Conservation (phyloP, 116 monocot species). For the Iris pallida region DNA sequence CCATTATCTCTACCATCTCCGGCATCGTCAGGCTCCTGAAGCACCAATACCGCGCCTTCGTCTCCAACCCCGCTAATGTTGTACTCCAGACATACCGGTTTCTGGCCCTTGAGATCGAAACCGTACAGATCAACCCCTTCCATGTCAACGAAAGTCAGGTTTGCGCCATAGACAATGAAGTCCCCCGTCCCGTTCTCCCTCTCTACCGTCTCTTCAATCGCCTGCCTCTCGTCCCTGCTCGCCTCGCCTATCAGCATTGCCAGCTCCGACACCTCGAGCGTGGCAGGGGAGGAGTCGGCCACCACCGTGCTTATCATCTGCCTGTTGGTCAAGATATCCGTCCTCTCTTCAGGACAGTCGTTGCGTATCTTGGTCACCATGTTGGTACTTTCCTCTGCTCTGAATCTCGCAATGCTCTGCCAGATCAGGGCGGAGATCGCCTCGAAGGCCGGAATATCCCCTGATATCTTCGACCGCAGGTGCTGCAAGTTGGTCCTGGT, state of each 20-base stretch:
- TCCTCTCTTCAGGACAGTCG: slow-evolving; percentile 10
- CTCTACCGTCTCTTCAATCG: slow-evolving; percentile 21
- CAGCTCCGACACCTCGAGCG: slow-evolving; percentile 38
- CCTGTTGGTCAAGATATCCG: slow-evolving; percentile 16
- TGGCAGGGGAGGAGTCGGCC: slow-evolving; percentile 20
- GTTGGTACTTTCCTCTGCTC: slow-evolving; percentile 24
- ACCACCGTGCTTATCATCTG: slow-evolving; percentile 17
- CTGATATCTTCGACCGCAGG: slow-evolving; percentile 9
- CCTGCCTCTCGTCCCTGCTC: slow-evolving; percentile 27
- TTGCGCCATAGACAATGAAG: slow-evolving; percentile 63
- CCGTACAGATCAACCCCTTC: slow-evolving; percentile 37
- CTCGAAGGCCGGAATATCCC: slow-evolving; percentile 24
- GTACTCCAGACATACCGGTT: slow-evolving; percentile 49
- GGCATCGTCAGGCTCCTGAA: slow-evolving; percentile 8
- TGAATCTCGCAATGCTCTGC: slow-evolving; percentile 29
- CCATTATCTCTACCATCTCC: slow-evolving; percentile 1
- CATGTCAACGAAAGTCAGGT: slow-evolving; percentile 77
- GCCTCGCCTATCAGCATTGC: slow-evolving; percentile 32
- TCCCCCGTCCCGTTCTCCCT: slow-evolving; percentile 27
- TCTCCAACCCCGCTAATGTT: slow-evolving; percentile 65
- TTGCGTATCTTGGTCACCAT: slow-evolving; percentile 29
- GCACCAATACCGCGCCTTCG: slow-evolving; percentile 57
- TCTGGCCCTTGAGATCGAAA: slow-evolving; percentile 55
- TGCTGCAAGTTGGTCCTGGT: slow-evolving; percentile 19
- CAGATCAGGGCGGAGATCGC: slow-evolving; percentile 37